Conservation (phyloP, 192 early-diverging fungal species). For the Coemansia javaensis region DNA sequence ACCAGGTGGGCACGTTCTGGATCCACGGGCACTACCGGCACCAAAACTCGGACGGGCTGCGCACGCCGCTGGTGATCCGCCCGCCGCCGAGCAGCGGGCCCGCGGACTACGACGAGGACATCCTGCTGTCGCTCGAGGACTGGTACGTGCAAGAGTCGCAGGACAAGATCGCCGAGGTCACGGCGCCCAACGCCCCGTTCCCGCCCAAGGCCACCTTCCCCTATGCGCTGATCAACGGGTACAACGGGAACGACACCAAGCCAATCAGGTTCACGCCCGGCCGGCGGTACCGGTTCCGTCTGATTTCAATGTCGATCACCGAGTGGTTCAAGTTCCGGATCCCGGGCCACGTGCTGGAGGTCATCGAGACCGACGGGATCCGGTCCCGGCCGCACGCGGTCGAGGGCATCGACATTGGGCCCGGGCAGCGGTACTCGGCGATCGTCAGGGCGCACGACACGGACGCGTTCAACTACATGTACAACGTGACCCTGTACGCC, state of each 20-base stretch:
- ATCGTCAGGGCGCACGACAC: constrained; percentile 64
- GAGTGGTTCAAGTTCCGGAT: constrained; percentile 69
- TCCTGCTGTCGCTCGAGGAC: constrained; percentile 60
- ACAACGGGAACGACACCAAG: constrained; percentile 50
- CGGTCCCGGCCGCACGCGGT: constrained; percentile 54
- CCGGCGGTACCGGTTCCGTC: constrained; percentile 73
- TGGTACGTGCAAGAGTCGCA: constrained; percentile 62
- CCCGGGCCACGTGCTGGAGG: constrained; percentile 67
- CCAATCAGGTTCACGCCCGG: constrained; percentile 61
- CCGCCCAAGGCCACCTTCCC: constrained; percentile 58
- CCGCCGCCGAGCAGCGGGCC: too few relatives aligned
- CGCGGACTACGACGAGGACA: constrained; percentile 60
- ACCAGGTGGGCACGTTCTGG: constrained; percentile 71
- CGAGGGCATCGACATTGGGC: constrained; percentile 54
- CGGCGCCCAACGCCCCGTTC: constrained; percentile 47
- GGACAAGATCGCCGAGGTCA: constrained; percentile 47
- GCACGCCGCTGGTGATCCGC: constrained; percentile 61
- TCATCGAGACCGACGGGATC: constrained; percentile 78
- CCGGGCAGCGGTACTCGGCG: constrained; percentile 75
- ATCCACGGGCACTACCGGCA: constrained; percentile 60
- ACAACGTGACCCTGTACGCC: constrained; percentile 66
- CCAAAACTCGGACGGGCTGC: constrained; percentile 78
- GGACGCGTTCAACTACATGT: constrained; percentile 56
- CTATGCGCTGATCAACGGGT: constrained; percentile 33
- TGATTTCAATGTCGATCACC: constrained; percentile 69